Conservation (phyloP, 106 monocot species). For the Acorus calamus region DNA sequence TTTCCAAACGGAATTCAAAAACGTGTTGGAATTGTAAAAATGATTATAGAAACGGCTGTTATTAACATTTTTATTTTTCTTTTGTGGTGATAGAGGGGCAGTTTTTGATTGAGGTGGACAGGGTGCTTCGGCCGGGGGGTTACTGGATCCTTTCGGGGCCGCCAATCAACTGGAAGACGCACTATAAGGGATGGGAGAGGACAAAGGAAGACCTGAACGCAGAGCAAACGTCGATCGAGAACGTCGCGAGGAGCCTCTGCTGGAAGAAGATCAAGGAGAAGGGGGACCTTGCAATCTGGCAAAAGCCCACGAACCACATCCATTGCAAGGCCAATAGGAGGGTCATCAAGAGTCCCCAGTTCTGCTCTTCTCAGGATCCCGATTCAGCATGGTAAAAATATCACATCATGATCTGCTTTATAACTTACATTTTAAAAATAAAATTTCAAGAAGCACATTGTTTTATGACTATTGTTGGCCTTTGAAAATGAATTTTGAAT, state of each 20-base stretch:
- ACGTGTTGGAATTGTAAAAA: too few relatives aligned
- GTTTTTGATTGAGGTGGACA: constrained; percentile 37
- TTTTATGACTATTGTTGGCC: too few relatives aligned
- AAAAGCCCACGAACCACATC: constrained; percentile 36
- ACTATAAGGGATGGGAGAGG: constrained; percentile 36
- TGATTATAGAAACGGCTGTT: too few relatives aligned
- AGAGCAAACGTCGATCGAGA: constrained; percentile 38
- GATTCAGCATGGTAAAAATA: constrained; percentile 40
- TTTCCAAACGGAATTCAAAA: too few relatives aligned
- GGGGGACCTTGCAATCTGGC: constrained; percentile 56
- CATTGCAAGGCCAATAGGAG: constrained; percentile 24
- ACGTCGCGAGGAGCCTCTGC: constrained; percentile 28
- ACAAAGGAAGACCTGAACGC: constrained; percentile 26
- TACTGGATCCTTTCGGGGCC: constrained; percentile 58
- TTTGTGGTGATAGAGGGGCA: constrained; percentile 14
- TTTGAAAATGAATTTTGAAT: too few relatives aligned
- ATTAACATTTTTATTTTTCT: too few relatives aligned
- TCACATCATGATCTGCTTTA: neutral
- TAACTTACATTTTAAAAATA: too few relatives aligned
- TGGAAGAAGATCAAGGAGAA: constrained; percentile 45
- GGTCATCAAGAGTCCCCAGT: constrained; percentile 14
- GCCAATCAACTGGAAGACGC: constrained; percentile 38
- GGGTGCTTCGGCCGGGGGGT: constrained; percentile 45
- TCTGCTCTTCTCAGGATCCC: constrained; percentile 22
- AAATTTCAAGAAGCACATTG: too few relatives aligned